Base-by-base conservation (phyloP, 73 alveolate species). In the Effrenium voratum region DNA sequence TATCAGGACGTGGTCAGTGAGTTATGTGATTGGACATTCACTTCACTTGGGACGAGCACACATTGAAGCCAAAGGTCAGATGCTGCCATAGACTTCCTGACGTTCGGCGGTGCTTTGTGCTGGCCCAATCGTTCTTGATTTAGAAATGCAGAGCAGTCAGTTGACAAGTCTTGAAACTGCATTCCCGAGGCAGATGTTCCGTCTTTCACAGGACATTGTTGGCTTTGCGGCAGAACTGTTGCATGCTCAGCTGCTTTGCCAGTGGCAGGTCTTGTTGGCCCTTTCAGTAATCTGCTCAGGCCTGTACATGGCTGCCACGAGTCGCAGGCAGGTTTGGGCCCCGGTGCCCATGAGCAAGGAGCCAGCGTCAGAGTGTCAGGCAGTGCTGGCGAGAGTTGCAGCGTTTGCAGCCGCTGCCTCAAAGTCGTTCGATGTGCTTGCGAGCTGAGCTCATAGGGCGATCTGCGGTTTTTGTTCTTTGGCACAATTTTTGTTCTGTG, bases 291-390 rank as follows among this genome's bases (percentile, higher is more conserved):
- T 46, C 43, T 19, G 41, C 43, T 28, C 22, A 82, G 92, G 92
- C 92, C 92, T 0, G 92, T 73, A 49, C 92, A 82, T 49, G 92
- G 92, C 73, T 82, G 92, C 92, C 92, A 82, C 36, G 92, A 82
- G 49, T 50, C 92, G 32, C 40, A 82, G 92, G n/a, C n/a, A n/a
- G n/a, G n/a, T n/a, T n/a, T n/a, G n/a, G n/a, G 92, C 92, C 92
- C 30, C 16, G 5, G 86, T 45, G 1, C 60, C 6, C 1, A 5
- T 77, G 4, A 19, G 36, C 16, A 40, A 8, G 16, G 59, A 77
- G 16, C 2, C 8, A 12, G 19, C 63, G 36, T 1, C 22, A 52
- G 26, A 16, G 63, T 77, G 43, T 49, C 92, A 82, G 92, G 92
- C 92, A 49, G 92, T 82, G 38, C 92, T 82, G 36, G 75, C 49